Base-by-base conservation (phyloP, 164 flowering plant genomes). In the Magnolia kwangsiensis region DNA sequence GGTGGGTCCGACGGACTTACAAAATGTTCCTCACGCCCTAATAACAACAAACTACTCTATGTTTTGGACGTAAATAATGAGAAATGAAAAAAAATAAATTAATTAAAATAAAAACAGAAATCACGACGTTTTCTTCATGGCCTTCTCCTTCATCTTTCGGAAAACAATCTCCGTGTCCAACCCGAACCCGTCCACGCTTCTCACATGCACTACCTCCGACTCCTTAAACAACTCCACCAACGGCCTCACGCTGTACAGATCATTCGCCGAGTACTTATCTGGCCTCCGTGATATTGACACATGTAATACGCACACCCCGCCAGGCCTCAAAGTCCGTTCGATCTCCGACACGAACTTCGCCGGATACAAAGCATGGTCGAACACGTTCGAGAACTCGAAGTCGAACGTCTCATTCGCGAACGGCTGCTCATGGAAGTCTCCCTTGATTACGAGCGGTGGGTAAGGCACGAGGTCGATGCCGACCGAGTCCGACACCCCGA, bases 301-400 rank as follows among this genome's bases (percentile, higher is more conserved):
- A 87, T 94, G 97, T 29, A 94, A 55, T 2, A 92, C 97, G 79
- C 93, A 89, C 0, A 92, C 83, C 69, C 98, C 98, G 0, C 89
- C 89, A 1, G 88, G 88, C 80, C 78, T 90, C 82, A 94, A 77
- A 83, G 98, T 94, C 88, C 98, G 87, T 76, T 94, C 91, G 82
- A 94, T 92, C 89, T 94, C 98, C 58, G 78, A 86, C 14, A 88
- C 96, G 78, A 92, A 94, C 75, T 67, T 82, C 1, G 70, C 68
- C 84, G 98, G 97, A 63, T 88, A 92, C 20, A 94, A 78, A 66
- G 98, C 96, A 81, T 94, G 98, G 65, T 94, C 97, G 78, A 94
- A 92, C 83, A 94, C 98, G 84, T 94, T 94, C 0, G 97, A 92
- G 85, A 94, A 94, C 67, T 92, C 96, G 74, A 94, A 92, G 75